These are phyloP conservation scores for Chaetomiaceae sp. DNA, from an alignment of 2,329 filamentous ascomycete species.

Conservation along the genomic window DNA sequence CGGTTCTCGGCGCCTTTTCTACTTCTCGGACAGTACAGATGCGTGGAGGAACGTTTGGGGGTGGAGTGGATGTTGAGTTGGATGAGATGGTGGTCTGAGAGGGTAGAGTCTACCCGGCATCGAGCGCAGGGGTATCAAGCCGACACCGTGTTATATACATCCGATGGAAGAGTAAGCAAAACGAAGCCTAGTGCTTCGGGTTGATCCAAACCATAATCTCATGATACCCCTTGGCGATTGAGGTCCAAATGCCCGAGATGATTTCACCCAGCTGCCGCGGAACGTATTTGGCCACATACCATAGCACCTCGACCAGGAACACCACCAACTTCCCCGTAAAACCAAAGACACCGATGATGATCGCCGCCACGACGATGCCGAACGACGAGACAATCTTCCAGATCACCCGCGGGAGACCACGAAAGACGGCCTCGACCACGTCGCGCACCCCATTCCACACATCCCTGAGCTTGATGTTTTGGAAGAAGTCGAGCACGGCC, in stretches of 20 bases:
- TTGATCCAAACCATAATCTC: conserved; percentile 37
- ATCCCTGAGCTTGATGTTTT: conserved; percentile 36
- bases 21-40: no score
- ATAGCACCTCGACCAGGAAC: conserved; percentile 25
- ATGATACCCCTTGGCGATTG: conserved; percentile 31
- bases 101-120: no score
- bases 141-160: no score
- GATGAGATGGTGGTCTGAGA: no score
- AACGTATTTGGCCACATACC: conserved; percentile 33
- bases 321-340: conserved; percentile 29
- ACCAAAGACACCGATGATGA: conserved; percentile 33
- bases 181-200: conserved; percentile 34
- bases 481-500: conserved; percentile 35
- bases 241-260: conserved; percentile 30
- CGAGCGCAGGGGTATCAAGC: no score
- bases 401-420: conserved; percentile 27
- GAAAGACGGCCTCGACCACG: conserved; percentile 27
- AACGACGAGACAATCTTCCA: conserved; percentile 26
- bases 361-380: conserved; percentile 26
- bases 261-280: conserved; percentile 34
- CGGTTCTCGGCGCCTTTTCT: no score
- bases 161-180: no score
- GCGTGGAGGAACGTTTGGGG: no score
- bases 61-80: no score
- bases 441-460: conserved; percentile 35